Evolutionary conservation across 2,329 filamentous ascomycete species (phyloP).

Genomic region (Elsinoe necatrix): DNA sequence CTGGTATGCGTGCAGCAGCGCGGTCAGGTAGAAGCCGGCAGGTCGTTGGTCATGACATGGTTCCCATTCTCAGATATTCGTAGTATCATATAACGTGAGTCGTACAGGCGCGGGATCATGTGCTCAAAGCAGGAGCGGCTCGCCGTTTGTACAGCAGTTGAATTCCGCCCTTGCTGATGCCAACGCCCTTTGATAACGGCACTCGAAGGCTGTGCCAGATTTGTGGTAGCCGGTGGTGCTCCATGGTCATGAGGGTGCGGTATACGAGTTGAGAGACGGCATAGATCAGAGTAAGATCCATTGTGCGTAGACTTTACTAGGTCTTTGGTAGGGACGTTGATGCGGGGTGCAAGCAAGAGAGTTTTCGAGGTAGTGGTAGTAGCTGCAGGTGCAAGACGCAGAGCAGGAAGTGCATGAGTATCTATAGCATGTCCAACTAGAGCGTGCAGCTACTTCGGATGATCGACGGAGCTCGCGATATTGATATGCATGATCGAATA

Average conservation of each 20-base stretch:
- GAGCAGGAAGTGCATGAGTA: not conserved
- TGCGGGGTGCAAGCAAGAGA: not conserved
- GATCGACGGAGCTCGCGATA: conserved; percentile 6
- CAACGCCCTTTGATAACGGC: conserved; percentile 11
- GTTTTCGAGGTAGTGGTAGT: not conserved
- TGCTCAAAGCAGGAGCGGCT: not conserved
- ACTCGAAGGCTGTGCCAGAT: not conserved
- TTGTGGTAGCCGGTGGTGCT: conserved; percentile 1
- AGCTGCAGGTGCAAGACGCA: not conserved
- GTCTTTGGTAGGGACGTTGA: not conserved
- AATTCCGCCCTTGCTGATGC: not conserved
- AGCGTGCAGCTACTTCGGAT: not conserved
- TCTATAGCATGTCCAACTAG: not conserved
- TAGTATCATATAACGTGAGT: not conserved
- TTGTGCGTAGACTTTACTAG: not conserved
- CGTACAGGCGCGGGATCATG: not conserved
- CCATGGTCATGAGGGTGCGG: conserved; percentile 12
- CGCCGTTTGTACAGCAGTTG: conserved; percentile 9
- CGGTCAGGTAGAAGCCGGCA: not conserved
- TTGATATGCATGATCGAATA: not conserved
- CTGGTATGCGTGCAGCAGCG: no score
- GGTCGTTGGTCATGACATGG: no score
- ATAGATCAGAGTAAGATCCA: conserved; percentile 8
- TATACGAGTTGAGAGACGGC: conserved; percentile 12
- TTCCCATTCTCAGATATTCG: no score